These are phyloP conservation scores for Cryphonectria naterciae DNA, from an alignment of 2,329 filamentous ascomycete genomes.

Conservation along the genomic window DNA sequence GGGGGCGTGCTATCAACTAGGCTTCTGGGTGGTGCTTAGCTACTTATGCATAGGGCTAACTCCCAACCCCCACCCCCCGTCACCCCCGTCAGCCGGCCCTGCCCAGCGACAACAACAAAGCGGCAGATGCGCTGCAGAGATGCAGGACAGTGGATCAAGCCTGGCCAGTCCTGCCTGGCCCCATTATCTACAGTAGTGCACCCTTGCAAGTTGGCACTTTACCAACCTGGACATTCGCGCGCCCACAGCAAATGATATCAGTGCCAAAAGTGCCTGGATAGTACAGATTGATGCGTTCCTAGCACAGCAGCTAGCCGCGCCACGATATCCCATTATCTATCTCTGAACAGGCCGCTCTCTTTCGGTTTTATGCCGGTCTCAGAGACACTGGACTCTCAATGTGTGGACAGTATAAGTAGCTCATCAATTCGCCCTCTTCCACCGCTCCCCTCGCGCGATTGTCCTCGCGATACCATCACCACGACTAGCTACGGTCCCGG, in stretches of 20 bases:
- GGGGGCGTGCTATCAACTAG: conserved; percentile 14
- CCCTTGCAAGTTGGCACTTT: neutral
- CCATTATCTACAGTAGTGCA: neutral
- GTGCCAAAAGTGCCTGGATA: neutral
- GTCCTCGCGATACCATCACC: conserved; percentile 20
- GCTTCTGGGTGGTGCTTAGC: conserved; percentile 2
- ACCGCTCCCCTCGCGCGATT: neutral
- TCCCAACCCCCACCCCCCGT: no score
- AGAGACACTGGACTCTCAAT: conserved; percentile 2
- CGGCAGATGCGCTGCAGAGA: neutral
- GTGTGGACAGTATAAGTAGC: conserved; percentile 27
- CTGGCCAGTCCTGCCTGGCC: neutral
- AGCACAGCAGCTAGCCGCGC: neutral
- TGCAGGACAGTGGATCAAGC: neutral
- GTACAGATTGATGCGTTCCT: neutral
- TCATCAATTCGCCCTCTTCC: conserved; percentile 25
- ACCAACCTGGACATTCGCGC: neutral
- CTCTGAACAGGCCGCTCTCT: neutral
- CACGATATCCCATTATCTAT: neutral
- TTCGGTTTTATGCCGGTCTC: neutral
- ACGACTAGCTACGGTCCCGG: conserved; percentile 14
- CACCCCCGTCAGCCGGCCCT: neutral
- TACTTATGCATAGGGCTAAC: no score
- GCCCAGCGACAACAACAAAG: neutral
- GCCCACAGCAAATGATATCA: conserved; percentile 6